A percentile compares a stretch with the other conserved stretches of the same genome.
phyloP scores from a whole-genome alignment of 805 yeast genomes.

The Wickerhamiella brachini region DNA sequence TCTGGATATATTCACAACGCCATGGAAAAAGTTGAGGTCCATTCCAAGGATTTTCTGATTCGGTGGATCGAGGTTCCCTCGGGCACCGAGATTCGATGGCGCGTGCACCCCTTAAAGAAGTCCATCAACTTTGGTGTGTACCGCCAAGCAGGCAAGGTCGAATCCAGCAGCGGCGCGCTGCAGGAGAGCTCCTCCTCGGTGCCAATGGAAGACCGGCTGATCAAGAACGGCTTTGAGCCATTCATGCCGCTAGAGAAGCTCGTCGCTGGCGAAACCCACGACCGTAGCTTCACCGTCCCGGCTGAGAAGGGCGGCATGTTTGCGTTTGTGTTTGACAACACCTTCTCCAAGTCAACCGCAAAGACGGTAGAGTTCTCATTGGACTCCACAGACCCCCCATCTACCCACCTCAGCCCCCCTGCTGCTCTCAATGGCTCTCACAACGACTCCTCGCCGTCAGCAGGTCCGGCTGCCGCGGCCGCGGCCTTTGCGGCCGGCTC shows the following conservation, averaged over 20 bases:
- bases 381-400: background rate
- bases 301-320: conserved; percentile 45
- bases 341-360: conserved; percentile 71
- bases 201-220: conserved; percentile 36
- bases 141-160: conserved; percentile 10
- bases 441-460: background rate
- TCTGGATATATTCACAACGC: background rate
- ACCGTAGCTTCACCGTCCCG: conserved; percentile 45
- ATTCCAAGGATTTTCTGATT: conserved; percentile 75
- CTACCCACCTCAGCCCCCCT: background rate
- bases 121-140: conserved; percentile 33
- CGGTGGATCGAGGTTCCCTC: conserved; percentile 80
- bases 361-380: conserved; percentile 58
- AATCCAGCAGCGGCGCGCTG: background rate
- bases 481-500: background rate
- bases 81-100: conserved; percentile 57
- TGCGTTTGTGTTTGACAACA: conserved; percentile 86
- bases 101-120: conserved; percentile 61
- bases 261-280: conserved; percentile 44
- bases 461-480: background rate
- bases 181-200: conserved; percentile 4
- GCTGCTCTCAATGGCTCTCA: background rate
- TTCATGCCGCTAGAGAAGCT: conserved; percentile 45
- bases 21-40: conserved; percentile 87
- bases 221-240: conserved; percentile 36